Conservation (phyloP, 78 protist species). For the Speleostelium caveatum region DNA sequence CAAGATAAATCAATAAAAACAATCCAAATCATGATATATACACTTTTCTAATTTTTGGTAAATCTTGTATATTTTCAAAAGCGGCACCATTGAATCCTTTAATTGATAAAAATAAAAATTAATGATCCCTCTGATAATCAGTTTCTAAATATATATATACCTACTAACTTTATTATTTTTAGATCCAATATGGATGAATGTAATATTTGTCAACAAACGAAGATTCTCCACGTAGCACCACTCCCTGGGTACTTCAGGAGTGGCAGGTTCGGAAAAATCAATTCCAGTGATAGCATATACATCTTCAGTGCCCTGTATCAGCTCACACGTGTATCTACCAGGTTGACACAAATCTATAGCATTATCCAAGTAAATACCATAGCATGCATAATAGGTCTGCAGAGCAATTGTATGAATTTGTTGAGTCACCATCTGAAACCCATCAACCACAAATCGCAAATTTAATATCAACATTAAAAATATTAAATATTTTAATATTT, state of each 20-base stretch:
- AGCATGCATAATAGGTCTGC: not conserved
- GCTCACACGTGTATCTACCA: not conserved
- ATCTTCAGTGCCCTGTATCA: not conserved
- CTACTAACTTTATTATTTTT: too few species aligned
- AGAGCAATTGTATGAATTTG: not conserved
- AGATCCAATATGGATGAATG: not conserved
- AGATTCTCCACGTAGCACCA: conserved; percentile 7
- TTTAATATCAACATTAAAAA: too few species aligned
- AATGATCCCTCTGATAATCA: too few species aligned
- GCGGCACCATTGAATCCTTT: too few species aligned
- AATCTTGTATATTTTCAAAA: too few species aligned
- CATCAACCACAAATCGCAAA: too few species aligned
- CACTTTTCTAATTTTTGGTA: too few species aligned
- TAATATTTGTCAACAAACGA: not conserved
- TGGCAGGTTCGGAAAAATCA: conserved; percentile 1
- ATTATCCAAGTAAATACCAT: not conserved
- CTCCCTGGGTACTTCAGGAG: not conserved
- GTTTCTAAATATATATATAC: too few species aligned
- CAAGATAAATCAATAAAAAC: too few species aligned
- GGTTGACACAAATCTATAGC: not conserved
- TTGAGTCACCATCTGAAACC: not conserved
- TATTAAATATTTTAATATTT: too few species aligned
- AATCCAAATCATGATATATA: too few species aligned
- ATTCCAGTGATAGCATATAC: not conserved
- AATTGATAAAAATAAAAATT: too few species aligned